These are phyloP conservation scores for Hypoxylon crocopeplum DNA, from an alignment of 495 filamentous ascomycete genomes.

Conservation along the genomic window DNA sequence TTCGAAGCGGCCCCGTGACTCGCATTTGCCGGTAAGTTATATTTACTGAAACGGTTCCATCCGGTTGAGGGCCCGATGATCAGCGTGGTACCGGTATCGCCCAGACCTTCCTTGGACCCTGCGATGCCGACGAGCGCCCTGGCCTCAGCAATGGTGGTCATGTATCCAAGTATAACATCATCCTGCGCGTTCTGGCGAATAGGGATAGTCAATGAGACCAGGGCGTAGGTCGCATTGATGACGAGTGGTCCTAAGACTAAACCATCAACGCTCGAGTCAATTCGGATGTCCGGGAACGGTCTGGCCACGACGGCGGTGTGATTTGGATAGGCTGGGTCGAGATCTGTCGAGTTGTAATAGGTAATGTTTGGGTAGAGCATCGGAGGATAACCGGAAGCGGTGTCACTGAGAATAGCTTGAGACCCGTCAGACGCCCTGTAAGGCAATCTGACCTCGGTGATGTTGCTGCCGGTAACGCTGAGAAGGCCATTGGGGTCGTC, in stretches of 20 bases:
- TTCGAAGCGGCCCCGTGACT: constrained; percentile 41
- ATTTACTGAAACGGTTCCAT: constrained; percentile 67
- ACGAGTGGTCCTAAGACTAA: constrained; percentile 72
- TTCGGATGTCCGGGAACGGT: constrained; percentile 57
- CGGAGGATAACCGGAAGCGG: constrained; percentile 67
- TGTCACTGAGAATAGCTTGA: constrained; percentile 63
- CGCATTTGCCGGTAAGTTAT: constrained; percentile 43
- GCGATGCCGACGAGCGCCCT: constrained; percentile 63
- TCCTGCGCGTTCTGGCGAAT: constrained; percentile 67
- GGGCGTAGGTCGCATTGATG: constrained; percentile 71
- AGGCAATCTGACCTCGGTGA: constrained; percentile 61
- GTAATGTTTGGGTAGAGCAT: constrained; percentile 78
- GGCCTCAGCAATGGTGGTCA: constrained; percentile 74
- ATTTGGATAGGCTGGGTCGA: constrained; percentile 43
- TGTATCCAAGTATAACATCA: constrained; percentile 71
- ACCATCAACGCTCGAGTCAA: constrained; percentile 57
- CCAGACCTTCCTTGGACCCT: constrained; percentile 70
- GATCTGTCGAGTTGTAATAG: constrained; percentile 52
- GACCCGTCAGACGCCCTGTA: constrained; percentile 63
- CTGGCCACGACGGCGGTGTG: constrained; percentile 49
- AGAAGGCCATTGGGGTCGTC: constrained; percentile 54
- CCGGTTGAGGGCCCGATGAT: constrained; percentile 68
- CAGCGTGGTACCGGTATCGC: constrained; percentile 68
- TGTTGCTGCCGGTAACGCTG: constrained; percentile 61
- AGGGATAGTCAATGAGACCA: constrained; percentile 82